A percentile compares a stretch with the other conserved stretches of the same genome.
Evolutionary conservation across 352 stramenopile genomes (phyloP).

Genomic region (Pythium biforme): DNA sequence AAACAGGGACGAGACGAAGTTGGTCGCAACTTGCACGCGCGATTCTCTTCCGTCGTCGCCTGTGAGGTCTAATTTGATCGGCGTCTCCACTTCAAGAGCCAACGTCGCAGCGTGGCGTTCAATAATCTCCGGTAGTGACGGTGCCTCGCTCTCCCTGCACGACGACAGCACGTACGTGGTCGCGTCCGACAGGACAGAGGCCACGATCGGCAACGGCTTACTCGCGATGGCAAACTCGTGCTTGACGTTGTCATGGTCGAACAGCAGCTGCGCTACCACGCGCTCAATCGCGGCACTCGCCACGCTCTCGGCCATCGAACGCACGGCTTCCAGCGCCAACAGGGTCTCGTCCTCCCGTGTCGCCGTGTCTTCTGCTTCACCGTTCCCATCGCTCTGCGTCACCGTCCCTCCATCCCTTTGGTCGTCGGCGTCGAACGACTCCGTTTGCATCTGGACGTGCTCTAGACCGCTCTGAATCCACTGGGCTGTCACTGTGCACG

Average conservation of each 20-base stretch:
- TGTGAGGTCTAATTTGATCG: background rate
- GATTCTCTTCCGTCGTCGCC: background rate
- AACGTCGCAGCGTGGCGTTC: no score
- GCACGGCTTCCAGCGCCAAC: background rate
- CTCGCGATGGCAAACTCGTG: no score
- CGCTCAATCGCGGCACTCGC: background rate
- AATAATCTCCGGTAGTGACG: no score
- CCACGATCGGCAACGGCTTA: no score
- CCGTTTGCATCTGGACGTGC: background rate
- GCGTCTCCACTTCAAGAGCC: no score
- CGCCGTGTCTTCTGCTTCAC: no score
- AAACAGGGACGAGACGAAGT: background rate
- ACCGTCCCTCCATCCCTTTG: no score
- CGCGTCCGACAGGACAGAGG: background rate
- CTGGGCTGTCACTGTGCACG: background rate
- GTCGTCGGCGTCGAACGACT: no score
- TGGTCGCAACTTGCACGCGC: background rate
- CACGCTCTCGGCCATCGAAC: background rate
- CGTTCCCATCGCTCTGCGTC: no score
- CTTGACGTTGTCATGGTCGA: no score
- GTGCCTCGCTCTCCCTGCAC: background rate
- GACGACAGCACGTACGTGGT: background rate
- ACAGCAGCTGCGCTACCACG: background rate
- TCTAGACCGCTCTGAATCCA: background rate
- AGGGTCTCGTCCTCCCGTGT: background rate